Evolutionary conservation across 805 yeast species (phyloP).

Genomic region (Wickerhamomyces ciferrii): DNA sequence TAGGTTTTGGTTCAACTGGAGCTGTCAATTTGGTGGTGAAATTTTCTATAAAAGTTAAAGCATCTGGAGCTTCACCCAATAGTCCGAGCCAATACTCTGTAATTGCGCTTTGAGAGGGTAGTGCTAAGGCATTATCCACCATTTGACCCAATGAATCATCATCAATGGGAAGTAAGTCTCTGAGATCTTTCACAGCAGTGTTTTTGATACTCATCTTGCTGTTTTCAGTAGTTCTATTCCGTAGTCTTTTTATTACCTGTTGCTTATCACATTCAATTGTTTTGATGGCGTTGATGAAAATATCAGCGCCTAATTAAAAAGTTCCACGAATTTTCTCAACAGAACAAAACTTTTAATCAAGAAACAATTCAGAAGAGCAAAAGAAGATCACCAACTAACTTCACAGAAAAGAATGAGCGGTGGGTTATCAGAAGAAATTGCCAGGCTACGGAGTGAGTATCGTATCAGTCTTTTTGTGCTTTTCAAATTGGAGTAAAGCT

Average conservation of each 20-base stretch:
- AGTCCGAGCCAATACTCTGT: constrained; percentile 48
- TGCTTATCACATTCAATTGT: no score
- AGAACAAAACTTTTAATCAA: no score
- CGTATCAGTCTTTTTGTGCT: no score
- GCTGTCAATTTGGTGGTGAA: constrained; percentile 29
- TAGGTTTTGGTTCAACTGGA: background rate
- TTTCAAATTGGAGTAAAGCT: no score
- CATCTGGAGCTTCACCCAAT: constrained; percentile 52
- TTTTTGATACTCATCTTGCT: background rate
- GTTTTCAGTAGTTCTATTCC: no score
- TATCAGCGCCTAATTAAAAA: no score
- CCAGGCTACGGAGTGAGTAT: background rate
- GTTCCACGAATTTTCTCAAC: no score
- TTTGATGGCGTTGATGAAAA: no score
- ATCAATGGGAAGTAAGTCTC: constrained; percentile 47
- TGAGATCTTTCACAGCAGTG: background rate
- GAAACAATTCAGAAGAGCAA: no score
- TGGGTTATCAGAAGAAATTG: background rate
- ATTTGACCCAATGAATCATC: constrained; percentile 48
- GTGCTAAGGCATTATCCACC: constrained; percentile 44
- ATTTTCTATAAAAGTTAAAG: constrained; percentile 39
- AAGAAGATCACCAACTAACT: no score
- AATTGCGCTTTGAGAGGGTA: constrained; percentile 42
- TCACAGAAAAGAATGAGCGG: no score
- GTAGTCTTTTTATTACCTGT: no score